Base-by-base conservation (phyloP, 495 filamentous ascomycete species). In the Xylaria scruposa region DNA sequence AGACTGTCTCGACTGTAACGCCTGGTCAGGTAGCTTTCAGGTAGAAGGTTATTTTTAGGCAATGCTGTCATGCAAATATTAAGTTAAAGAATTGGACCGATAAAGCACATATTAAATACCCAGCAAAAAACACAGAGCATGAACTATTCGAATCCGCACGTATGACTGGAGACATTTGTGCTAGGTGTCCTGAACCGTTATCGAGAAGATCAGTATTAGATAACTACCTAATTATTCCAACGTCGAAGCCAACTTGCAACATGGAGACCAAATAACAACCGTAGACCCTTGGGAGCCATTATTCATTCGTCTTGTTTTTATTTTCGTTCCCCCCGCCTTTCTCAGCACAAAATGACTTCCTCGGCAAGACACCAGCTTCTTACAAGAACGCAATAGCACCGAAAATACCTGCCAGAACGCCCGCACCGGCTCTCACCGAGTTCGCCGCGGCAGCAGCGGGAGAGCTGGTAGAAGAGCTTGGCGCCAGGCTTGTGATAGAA, bases 311-410 rank as follows among this genome's bases (percentile, higher is more conserved):
- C 21, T 53, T 24, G 0, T 58, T 38, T 60, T 60, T 21, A n/a
- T 1, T 60, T 17, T n/a, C 24, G 40, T 10, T 60, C n/a, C 21
- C 58, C 9, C 13, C 58, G 7, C 38, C 38, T 60, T 60, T 21
- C 47, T 38, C 4, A 40, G 3, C 29, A 67, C 36, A 38, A 31
- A 24, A 12, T 15, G 3, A 15, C n/a, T 42, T 21, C 21, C 9
- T 21, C 10, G 40, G 42, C 29, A 17, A 3, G 36, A 24, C 10
- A 56, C 5, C 13, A 31, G 4, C 19, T 24, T 56, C 72, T 77
- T 70, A 79, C 67, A 77, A 65, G 2, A 72, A 59, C 56, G 70
- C 80, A 51, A 77, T 47, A 29, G 71, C 44, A 61, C 77, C 80
- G 19, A 72, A 13, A 21, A 79, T 67, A 21, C 77, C 70, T 59